Base-by-base conservation (phyloP, 495 filamentous ascomycete genomes). In the Tuber magnatum region DNA sequence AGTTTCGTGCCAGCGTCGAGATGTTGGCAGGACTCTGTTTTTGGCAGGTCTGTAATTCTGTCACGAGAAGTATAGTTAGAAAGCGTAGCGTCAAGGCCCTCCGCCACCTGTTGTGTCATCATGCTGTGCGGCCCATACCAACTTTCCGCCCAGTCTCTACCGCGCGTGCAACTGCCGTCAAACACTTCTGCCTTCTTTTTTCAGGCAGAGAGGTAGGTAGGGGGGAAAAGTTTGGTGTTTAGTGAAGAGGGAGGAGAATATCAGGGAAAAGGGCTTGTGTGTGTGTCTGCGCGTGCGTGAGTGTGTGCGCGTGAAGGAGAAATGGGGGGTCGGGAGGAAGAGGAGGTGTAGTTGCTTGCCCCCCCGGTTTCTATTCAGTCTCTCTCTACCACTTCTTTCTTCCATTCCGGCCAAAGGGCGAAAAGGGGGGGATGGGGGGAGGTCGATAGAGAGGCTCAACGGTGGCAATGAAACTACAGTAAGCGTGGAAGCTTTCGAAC, bases 51-150 rank as follows among this genome's bases (percentile, higher is more conserved):
- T 35, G 18, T 18, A 65, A 35, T 65, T 35, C n/a, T 61, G 51
- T 61, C 56, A 39, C n/a, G 69, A 69, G 73, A 72, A 76, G 74
- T 78, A 38, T 72, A 38, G 69, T 72, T 69, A 74, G 41, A 77
- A 44, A 71, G 39, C 56, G 65, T 48, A 74, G 71, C 51, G n/a
- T 68, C 41, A 70, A 76, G 76, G 51, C 61, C 28, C 56, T 61
- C 51, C 48, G 28, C 51, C 56, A 44, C 77, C 77, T 77, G 73
- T 79, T 76, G 76, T 79, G 77, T 79, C 77, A 79, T 75, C 76
- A 75, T 79, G 76, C 43, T 38, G 77, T 75, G 76, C 40, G 61
- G 76, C 76, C 69, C 76, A 75, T 70, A 71, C 75, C 48, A 39
- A 32, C 28, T 35, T 38, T 69, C 69, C 22, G 69, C 70, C 39